A percentile compares a stretch with the other conserved stretches of the same genome.
phyloP scores from a whole-genome alignment of 2,329 filamentous ascomycete genomes.

The Botryotinia convoluta region DNA sequence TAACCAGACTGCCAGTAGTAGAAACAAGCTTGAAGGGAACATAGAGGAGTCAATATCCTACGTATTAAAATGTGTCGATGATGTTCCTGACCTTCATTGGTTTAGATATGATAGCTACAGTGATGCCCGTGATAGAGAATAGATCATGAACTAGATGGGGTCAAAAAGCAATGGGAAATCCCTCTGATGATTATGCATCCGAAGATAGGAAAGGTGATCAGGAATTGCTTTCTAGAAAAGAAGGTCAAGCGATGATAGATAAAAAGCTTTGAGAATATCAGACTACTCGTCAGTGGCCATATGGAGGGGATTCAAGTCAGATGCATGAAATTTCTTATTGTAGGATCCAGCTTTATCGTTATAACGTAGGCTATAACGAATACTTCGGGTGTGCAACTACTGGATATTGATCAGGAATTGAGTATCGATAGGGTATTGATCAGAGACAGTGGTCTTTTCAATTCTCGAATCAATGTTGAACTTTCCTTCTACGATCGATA shows the following conservation, averaged over 20 bases:
- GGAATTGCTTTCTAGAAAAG: background rate
- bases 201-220: background rate
- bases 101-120: conserved; percentile 36
- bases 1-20: background rate
- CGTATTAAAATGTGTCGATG: conserved; percentile 46
- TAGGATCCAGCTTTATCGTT: background rate
- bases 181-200: background rate
- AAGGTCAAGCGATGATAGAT: too few relatives aligned
- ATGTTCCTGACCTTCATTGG: conserved; percentile 42
- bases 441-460: background rate
- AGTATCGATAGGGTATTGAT: background rate
- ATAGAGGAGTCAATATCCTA: conserved; percentile 35
- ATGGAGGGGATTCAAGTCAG: background rate
- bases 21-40: background rate
- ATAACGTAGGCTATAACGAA: background rate
- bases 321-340: background rate
- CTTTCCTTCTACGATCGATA: background rate
- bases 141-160: background rate
- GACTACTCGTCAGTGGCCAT: background rate
- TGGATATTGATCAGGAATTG: background rate
- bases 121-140: conserved; percentile 36
- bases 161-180: too few relatives aligned
- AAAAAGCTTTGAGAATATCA: background rate
- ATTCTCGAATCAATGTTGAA: background rate
- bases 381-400: background rate